Evolutionary conservation across 192 early-diverging fungal species (phyloP), one percentile per base, ranked within the genome.

Genomic region (Backusella circina): DNA sequence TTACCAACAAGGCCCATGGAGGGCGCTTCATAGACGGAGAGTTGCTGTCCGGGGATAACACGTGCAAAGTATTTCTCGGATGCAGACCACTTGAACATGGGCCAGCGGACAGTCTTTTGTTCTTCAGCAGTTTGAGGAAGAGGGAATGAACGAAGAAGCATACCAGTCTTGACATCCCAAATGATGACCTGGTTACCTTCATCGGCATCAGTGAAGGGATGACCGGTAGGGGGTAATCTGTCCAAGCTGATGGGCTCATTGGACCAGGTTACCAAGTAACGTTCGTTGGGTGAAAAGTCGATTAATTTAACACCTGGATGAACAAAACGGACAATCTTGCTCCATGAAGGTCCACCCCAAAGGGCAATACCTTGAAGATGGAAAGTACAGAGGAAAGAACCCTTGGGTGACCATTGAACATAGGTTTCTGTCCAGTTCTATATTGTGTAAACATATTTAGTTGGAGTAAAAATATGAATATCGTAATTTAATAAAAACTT

Each of bases 1-100:
- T 95, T 96, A 80, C 94, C 95, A 71, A 98, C 79, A 61, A 98
- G 85, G 67, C 90, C 92, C 98, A 98, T 98, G 33, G 87, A 84
- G 51, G 95, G 93, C n/a, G 95, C 91, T 86, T 98, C 94, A 80
- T 99, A 98, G 37, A 99, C 90, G 23, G 90, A 88, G 37, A 99
- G 88, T 76, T 90, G 85, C 39, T 87, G 79, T 13, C 89, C 93
- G 47, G 90, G 91, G 5, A 89, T 86, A 78, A 95, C 87, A 51
- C 95, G 90, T 33, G 96, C 97, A 87, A 99, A 90, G 90, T 98
- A 98, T 79, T 93, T 93, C 72, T 96, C 96, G 84, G 92, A 92
- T 41, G 90, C 88, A 65, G 96, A 95, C 96, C 97, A 99, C 86
- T 96, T 97, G 89, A 99, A 98, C 69, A 97, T 86, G 35, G 97